Evolutionary conservation across 1,284 basidiomycete genomes (phyloP).

Genomic region (Pseudozyma thailandica): DNA sequence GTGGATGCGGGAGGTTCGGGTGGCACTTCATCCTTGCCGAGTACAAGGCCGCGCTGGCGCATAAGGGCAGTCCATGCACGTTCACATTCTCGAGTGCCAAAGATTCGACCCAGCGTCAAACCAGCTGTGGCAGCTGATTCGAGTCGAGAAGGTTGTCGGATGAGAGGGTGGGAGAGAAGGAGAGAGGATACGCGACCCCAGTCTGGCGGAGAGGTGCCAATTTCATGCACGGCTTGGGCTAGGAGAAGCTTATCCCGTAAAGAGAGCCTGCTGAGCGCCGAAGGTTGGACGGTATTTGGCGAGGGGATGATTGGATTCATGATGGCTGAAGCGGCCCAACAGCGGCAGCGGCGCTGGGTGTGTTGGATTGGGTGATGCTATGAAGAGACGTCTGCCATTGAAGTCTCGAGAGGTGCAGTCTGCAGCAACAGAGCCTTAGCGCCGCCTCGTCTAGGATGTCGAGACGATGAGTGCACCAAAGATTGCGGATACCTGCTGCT

Average conservation of each 20-base stretch:
- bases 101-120: slow-evolving; percentile 53
- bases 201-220: slow-evolving; percentile 56
- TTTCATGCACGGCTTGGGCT: slow-evolving; percentile 62
- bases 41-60: slow-evolving; percentile 50
- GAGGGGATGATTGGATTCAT: slow-evolving; percentile 49
- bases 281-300: slow-evolving; percentile 39
- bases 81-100: slow-evolving; percentile 60
- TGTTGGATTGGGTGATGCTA: neutral
- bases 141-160: slow-evolving; percentile 47
- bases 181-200: slow-evolving; percentile 57
- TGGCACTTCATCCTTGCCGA: slow-evolving; percentile 40
- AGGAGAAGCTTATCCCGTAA: slow-evolving; percentile 63
- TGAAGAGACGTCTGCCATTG: neutral
- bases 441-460: no score
- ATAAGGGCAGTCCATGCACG: slow-evolving; percentile 58
- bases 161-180: slow-evolving; percentile 57
- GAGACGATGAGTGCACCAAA: no score
- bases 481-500: no score
- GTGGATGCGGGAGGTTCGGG: slow-evolving; percentile 17
- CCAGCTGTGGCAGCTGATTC: slow-evolving; percentile 52
- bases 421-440: neutral
- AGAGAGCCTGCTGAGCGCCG: slow-evolving; percentile 44
- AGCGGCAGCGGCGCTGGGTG: neutral
- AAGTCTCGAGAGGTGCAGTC: neutral
- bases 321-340: neutral